Evolutionary conservation across 345 rosid species (phyloP).

Genomic region (Gossypium stocksii): DNA sequence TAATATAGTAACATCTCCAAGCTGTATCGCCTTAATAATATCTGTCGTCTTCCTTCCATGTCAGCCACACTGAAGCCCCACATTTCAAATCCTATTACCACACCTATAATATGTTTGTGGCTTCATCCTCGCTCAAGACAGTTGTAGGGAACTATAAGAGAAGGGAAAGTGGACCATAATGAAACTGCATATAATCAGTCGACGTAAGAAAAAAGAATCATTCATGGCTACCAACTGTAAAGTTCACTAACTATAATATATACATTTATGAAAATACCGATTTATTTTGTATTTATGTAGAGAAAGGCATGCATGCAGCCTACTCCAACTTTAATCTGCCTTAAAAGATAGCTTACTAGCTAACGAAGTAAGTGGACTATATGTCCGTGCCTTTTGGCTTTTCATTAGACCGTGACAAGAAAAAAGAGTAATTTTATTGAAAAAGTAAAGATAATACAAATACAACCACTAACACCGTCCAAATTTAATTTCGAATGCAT

Average conservation of each 20-base stretch:
- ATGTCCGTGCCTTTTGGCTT: constrained; percentile 9
- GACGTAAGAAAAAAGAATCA: constrained; percentile 1
- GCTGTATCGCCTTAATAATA: not conserved
- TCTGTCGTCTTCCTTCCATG: not conserved
- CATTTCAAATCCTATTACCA: not conserved
- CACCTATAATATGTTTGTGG: no score
- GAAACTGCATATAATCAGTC: not conserved
- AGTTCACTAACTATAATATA: not conserved
- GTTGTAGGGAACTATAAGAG: not conserved
- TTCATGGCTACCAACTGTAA: constrained; percentile 41
- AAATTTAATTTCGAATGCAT: not conserved
- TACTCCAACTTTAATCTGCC: not conserved
- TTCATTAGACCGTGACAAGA: not conserved
- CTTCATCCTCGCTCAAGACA: not conserved
- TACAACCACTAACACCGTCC: no score
- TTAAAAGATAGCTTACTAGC: not conserved
- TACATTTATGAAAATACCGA: no score
- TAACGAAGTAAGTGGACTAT: not conserved
- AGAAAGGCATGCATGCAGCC: constrained; percentile 2
- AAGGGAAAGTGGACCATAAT: not conserved
- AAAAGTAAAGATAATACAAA: no score
- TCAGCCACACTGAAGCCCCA: not conserved
- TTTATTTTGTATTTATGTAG: not conserved
- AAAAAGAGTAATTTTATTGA: no score
- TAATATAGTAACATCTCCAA: not conserved